Percentiles rank a stretch among this genome's conserved stretches.
These are phyloP conservation scores for Botrytis paeoniae DNA, from an alignment of 2,329 filamentous ascomycete species.

Conservation along the genomic window DNA sequence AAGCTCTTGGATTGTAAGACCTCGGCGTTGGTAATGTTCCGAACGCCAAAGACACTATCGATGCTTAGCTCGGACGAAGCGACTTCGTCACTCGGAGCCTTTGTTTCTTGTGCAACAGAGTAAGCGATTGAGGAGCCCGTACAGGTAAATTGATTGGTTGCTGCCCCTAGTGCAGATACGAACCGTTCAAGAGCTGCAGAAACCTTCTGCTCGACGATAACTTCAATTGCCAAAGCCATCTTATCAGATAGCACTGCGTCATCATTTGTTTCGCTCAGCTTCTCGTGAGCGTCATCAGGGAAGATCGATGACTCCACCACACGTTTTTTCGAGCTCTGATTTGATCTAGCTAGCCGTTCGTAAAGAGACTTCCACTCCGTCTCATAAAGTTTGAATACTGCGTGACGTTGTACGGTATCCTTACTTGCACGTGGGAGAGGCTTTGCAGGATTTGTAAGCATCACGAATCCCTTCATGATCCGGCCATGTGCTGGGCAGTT, in stretches of 20 bases:
- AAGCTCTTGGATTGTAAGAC: neutral
- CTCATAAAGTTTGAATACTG: constrained; percentile 6
- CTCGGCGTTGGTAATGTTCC: neutral
- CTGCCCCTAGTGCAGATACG: neutral
- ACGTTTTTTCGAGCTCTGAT: neutral
- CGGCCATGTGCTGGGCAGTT: constrained; percentile 10
- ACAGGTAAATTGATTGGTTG: neutral
- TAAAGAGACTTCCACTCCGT: neutral
- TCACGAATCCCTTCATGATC: constrained; percentile 12
- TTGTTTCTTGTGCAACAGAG: neutral
- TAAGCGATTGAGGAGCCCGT: neutral
- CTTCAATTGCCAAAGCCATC: neutral
- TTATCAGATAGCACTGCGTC: neutral
- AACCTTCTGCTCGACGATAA: neutral
- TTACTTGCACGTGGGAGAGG: constrained; percentile 16
- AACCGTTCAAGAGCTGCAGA: neutral
- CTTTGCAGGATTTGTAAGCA: constrained; percentile 5
- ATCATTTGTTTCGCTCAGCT: neutral
- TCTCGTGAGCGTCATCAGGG: neutral
- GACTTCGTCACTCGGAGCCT: neutral
- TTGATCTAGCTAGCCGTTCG: neutral
- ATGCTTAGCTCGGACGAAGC: neutral
- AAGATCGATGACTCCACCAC: neutral
- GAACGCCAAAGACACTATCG: neutral
- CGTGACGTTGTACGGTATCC: constrained; percentile 10